Evolutionary conservation across 129 eudicot species (phyloP).

Genomic region (Centrapalus pauciflorus): DNA sequence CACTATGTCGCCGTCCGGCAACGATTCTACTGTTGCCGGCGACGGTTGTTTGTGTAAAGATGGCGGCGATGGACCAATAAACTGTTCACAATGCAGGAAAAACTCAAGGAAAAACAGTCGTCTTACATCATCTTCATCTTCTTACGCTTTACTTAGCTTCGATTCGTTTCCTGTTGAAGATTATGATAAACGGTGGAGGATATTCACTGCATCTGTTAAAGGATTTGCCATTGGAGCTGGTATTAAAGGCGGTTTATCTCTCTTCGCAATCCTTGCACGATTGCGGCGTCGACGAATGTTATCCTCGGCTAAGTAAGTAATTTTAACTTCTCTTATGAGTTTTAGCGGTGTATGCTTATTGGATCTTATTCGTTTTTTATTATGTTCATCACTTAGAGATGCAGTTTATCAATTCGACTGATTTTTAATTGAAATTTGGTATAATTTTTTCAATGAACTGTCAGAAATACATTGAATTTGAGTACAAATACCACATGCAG

Average conservation of each 20-base stretch:
- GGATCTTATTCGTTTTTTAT: neutral
- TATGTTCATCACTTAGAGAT: neutral
- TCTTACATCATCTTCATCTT: conserved; percentile 60
- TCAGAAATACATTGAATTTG: neutral
- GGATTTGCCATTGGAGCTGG: conserved; percentile 97
- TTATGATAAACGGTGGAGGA: conserved; percentile 67
- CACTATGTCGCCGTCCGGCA: conserved; percentile 41
- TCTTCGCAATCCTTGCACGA: conserved; percentile 80
- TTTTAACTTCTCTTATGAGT: neutral
- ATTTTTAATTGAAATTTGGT: conserved; percentile 10
- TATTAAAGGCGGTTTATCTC: conserved; percentile 84
- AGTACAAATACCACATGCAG: neutral
- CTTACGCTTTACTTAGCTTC: conserved; percentile 63
- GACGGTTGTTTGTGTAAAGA: conserved; percentile 36
- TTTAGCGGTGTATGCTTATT: neutral
- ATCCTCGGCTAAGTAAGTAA: conserved; percentile 42
- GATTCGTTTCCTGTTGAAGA: conserved; percentile 63
- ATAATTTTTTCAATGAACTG: neutral
- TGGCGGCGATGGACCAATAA: conserved; percentile 13
- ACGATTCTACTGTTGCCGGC: conserved; percentile 19
- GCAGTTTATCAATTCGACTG: neutral
- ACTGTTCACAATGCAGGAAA: conserved; percentile 54
- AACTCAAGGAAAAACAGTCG: conserved; percentile 19
- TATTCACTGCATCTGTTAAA: conserved; percentile 66
- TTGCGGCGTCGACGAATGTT: conserved; percentile 60